These are phyloP conservation scores for Blastobotrys persicus DNA, from an alignment of 1,139 yeast species.

Conservation along the genomic window DNA sequence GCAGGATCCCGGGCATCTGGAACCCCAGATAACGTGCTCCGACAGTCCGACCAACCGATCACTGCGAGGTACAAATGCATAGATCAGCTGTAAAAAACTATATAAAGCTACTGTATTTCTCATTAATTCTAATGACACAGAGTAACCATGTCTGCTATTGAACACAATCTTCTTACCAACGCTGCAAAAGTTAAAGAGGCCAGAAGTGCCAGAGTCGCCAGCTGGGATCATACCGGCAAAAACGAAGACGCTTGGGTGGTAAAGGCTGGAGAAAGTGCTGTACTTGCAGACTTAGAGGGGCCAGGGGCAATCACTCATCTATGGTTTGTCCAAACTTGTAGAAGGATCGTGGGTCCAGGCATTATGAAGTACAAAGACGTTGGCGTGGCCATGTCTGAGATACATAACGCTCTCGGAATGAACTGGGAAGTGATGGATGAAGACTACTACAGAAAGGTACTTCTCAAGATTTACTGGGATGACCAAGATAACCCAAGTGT, in stretches of 20 bases:
- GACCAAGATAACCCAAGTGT: constrained; percentile 10
- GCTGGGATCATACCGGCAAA: constrained; percentile 10
- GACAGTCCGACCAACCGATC: too few species aligned
- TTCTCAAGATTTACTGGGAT: constrained; percentile 11
- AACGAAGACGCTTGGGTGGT: constrained; percentile 11
- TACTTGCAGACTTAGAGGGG: constrained; percentile 10
- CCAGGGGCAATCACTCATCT: constrained; percentile 9
- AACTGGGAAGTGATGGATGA: constrained; percentile 11
- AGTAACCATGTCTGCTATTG: background rate
- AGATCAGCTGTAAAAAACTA: too few species aligned
- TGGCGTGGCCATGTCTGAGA: constrained; percentile 9
- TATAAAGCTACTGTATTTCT: too few species aligned
- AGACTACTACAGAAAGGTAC: constrained; percentile 9
- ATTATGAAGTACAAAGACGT: constrained; percentile 9
- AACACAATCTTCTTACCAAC: constrained; percentile 4
- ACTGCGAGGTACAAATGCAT: too few species aligned
- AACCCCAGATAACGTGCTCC: too few species aligned
- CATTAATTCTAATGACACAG: too few species aligned
- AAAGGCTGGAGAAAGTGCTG: constrained; percentile 2
- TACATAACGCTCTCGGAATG: constrained; percentile 8
- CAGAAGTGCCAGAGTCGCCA: constrained; percentile 6
- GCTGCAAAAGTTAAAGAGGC: constrained; percentile 1
- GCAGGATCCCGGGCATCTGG: too few species aligned
- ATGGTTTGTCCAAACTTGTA: constrained; percentile 10
- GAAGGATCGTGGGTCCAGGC: constrained; percentile 9